Base-by-base conservation (phyloP, 352 stramenopile species). In the Phytophthora citricola region DNA sequence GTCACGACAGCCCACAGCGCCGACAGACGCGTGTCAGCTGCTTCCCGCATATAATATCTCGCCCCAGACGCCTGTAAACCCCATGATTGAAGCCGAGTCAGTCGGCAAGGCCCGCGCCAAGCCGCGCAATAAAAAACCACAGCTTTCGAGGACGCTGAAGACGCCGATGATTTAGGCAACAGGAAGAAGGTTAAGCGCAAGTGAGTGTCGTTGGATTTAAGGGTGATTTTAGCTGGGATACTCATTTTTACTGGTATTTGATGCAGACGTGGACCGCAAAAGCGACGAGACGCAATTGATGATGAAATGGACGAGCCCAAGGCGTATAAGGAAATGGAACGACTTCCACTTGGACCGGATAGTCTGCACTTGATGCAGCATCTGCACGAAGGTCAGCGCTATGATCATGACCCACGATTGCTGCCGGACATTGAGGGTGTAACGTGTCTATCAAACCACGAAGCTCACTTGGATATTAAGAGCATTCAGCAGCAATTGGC, bases 391-490 rank as follows among this genome's bases (percentile, higher is more conserved):
- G 70, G 75, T 12, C 61, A 73, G 32, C 65, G 58, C 39, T 91
- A 92, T 63, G 66, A 82, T 52, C 74, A 69, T 26, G 69, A 73
- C 29, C 76, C 78, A 34, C 73, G 81, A 39, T 57, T 85, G 17
- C 57, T 92, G 47, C 84, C 84, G 0, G 78, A 89, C 5, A 83
- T 91, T 44, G 59, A 73, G n/a, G 79, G 81, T 44, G 77, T 92
- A 47, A 77, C 77, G 40, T 63, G 70, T 49, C 67, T 92, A 5
- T 75, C 79, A 6, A 52, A 54, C 6, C 78, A 74, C 9, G 84
- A 92, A 47, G 76, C 79, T 14, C 73, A 79, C 51, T 48, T 64
- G 14, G 84, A 92, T 57, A 63, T 92, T n/a, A 87, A 82, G 69
- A 66, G 53, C 27, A 88, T 92, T 11, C 71, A 86, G 59, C 73